phyloP scores from a whole-genome alignment of 163 green algal species.

The Scenedesmus sp. region DNA sequence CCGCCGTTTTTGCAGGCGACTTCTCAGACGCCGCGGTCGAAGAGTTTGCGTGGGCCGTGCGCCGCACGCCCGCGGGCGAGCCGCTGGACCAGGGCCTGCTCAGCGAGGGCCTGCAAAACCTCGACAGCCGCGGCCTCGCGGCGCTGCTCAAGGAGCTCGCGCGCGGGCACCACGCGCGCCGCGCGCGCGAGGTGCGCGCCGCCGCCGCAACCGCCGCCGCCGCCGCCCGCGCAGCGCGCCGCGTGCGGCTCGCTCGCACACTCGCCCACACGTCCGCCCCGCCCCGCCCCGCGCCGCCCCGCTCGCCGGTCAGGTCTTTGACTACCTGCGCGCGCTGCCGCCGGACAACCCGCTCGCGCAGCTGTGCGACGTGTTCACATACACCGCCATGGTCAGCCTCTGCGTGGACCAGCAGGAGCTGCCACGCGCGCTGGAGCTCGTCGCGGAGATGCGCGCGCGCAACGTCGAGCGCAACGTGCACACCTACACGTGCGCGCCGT shows the following conservation, averaged over 20 bases:
- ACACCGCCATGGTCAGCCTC: conserved; percentile 54
- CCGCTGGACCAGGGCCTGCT: conserved; percentile 1
- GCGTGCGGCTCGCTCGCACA: background rate
- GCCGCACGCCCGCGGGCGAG: background rate
- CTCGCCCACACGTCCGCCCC: background rate
- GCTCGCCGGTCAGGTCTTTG: conserved; percentile 60
- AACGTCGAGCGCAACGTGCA: conserved; percentile 40
- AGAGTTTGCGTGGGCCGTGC: conserved; percentile 20
- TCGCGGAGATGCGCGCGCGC: conserved; percentile 47
- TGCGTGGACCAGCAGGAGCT: conserved; percentile 50
- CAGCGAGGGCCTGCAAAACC: background rate
- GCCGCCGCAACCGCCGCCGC: background rate
- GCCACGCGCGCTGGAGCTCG: conserved; percentile 45
- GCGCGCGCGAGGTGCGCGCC: conserved; percentile 20
- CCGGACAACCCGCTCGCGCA: conserved; percentile 14
- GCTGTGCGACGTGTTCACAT: conserved; percentile 54
- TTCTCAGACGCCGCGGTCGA: conserved; percentile 34
- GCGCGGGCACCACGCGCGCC: background rate
- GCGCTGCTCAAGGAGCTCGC: conserved; percentile 39
- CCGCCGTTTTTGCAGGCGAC: conserved; percentile 26
- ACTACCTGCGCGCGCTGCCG: conserved; percentile 48
- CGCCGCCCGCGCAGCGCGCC: background rate
- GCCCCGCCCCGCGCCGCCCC: background rate
- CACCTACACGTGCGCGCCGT: conserved; percentile 43
- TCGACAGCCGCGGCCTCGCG: conserved; percentile 37